A percentile compares a stretch with the other conserved stretches of the same genome.
These are phyloP conservation scores for Astrephomene gubernaculifera DNA, from an alignment of 139 green algal genomes.

Conservation along the genomic window DNA sequence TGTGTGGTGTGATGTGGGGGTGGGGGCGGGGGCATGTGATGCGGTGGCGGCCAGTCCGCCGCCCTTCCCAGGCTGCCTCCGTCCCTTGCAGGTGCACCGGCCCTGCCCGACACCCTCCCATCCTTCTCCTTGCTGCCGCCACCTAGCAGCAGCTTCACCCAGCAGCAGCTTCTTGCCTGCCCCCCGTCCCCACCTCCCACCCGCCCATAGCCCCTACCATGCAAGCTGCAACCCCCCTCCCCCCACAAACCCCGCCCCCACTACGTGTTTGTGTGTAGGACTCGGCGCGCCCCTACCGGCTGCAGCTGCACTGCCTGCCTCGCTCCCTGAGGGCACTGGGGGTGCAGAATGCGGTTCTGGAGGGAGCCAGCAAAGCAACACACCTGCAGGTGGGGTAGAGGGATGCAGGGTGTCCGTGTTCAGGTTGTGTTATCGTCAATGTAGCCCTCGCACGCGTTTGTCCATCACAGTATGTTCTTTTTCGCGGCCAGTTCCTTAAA, in stretches of 20 bases:
- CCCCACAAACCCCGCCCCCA: not conserved
- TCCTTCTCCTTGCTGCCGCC: not conserved
- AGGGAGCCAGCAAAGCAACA: not conserved
- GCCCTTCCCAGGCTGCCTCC: no score
- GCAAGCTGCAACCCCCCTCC: not conserved
- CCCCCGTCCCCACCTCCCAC: not conserved
- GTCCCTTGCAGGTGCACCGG: no score
- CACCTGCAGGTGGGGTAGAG: conserved; percentile 10
- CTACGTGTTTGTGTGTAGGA: not conserved
- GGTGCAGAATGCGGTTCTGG: conserved; percentile 34
- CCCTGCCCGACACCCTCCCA: no score
- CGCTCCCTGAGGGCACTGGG: conserved; percentile 29
- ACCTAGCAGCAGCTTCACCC: not conserved
- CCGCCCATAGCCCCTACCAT: not conserved
- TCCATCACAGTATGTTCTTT: no score
- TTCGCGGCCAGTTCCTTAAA: no score
- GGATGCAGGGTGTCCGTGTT: no score
- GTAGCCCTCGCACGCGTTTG: no score
- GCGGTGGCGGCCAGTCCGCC: no score
- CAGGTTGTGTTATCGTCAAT: no score
- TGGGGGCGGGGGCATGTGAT: no score
- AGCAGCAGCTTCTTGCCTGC: not conserved
- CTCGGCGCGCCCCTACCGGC: not conserved
- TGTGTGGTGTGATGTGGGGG: no score
- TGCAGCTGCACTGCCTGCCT: conserved; percentile 27